phyloP scores from a whole-genome alignment of 441 rosid species.

The Lagerstroemia fauriei region DNA sequence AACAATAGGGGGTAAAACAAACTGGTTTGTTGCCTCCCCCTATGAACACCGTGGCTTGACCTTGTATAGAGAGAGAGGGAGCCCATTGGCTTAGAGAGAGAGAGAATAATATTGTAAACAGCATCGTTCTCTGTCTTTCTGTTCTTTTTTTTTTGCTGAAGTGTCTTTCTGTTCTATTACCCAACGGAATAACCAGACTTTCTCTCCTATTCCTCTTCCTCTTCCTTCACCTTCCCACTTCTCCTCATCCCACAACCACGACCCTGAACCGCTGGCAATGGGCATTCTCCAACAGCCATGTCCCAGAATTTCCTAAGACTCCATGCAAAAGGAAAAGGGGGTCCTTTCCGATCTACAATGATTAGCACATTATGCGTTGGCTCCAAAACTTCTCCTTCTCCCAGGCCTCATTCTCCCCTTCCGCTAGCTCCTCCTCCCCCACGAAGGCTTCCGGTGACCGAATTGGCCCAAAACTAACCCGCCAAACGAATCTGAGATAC shows the following conservation, averaged over 20 bases:
- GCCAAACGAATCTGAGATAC: slow-evolving; percentile 28
- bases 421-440: slow-evolving; percentile 17
- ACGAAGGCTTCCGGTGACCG: not conserved
- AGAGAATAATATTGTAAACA: not conserved
- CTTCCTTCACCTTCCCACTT: not conserved
- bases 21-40: not conserved
- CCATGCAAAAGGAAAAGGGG: not conserved
- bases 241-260: not conserved
- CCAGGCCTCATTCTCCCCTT: slow-evolving; percentile 10
- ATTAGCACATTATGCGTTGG: slow-evolving; percentile 24
- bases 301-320: not conserved
- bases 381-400: slow-evolving; percentile 24
- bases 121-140: not conserved
- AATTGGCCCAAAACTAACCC: slow-evolving; percentile 20
- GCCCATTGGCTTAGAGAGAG: not conserved
- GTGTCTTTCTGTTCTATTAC: not conserved
- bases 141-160: not conserved
- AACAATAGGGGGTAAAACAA: not conserved
- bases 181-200: not conserved
- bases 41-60: not conserved
- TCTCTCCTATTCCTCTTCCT: not conserved
- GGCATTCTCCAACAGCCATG: not conserved
- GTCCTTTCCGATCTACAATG: not conserved
- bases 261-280: slow-evolving; percentile 1
- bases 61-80: not conserved